phyloP scores from a whole-genome alignment of 2,329 filamentous ascomycete genomes.

The Exophiala mesophila region DNA sequence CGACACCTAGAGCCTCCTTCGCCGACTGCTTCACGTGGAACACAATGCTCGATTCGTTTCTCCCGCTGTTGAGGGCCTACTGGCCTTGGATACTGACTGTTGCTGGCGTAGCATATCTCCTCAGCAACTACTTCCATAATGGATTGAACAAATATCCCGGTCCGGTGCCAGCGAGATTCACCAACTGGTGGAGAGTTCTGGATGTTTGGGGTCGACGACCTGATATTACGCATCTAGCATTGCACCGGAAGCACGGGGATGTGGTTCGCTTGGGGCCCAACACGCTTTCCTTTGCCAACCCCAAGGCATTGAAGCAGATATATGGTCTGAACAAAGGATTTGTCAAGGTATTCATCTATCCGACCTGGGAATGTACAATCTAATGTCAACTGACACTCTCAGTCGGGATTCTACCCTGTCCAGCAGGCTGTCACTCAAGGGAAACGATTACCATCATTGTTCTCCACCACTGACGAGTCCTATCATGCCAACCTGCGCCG shows the following conservation, averaged over 20 bases:
- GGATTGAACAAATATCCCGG: constrained; percentile 56
- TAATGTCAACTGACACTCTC: constrained; percentile 3
- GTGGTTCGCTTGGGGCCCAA: constrained; percentile 73
- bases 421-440: constrained; percentile 70
- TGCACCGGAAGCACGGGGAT: constrained; percentile 68
- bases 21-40: background rate
- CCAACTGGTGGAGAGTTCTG: constrained; percentile 69
- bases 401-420: constrained; percentile 77
- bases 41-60: constrained; percentile 22
- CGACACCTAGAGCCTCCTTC: background rate
- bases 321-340: constrained; percentile 81
- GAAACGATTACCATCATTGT: constrained; percentile 64
- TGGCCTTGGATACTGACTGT: constrained; percentile 20
- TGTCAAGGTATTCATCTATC: constrained; percentile 56
- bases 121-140: constrained; percentile 25
- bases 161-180: constrained; percentile 61
- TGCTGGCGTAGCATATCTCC: constrained; percentile 16
- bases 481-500: constrained; percentile 72
- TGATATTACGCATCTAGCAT: constrained; percentile 61
- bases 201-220: constrained; percentile 62
- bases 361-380: too few relatives aligned
- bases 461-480: constrained; percentile 66
- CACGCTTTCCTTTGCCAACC: constrained; percentile 66
- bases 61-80: constrained; percentile 17
- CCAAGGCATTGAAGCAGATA: constrained; percentile 67